Evolutionary conservation across 495 filamentous ascomycete genomes (phyloP), one percentile per base, ranked within the genome.

Genomic region (Daldinia decipiens): DNA sequence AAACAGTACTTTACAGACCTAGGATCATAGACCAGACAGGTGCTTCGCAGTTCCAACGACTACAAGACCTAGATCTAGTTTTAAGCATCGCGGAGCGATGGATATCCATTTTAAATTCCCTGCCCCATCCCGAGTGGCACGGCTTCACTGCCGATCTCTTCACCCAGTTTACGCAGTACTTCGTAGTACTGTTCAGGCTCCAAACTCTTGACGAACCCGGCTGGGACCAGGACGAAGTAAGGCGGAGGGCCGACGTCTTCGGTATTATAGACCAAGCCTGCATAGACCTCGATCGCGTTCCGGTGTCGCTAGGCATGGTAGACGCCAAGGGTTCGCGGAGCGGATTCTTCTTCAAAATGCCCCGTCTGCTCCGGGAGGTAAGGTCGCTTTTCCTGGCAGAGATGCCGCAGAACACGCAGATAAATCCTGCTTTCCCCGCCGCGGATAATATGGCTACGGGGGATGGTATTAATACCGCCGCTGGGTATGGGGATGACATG

Each of bases 111-210:
- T 82, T 81, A 62, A 65, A 82, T 5, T 65, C 53, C 13, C 68
- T 83, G n/a, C 72, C 78, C 4, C 58, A 76, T 4, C 29, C 54
- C 4, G 59, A 78, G 0, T 83, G 79, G 55, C 56, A 78, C 1
- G 79, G 76, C 4, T 61, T 86, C 36, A 74, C 80, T 2, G 78
- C 79, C 29, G 69, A 76, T 2, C 60, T 81, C 0, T 82, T 81
- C 47, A 73, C 80, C 17, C 81, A 86, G 47, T 78, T 86, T 32
- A 74, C 79, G 6, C 79, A 81, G 39, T 79, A 75, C 40, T 27
- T 85, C 0, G 72, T 83, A 7, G 72, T 72, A 4, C 63, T 85
- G 13, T 87, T 81, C 73, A 79, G 76, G 36, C 77, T 87, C 6
- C 74, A 77, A 7, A 82, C 76, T 0, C 65, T 83, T 26, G 68